Evolutionary conservation across 306 rosid species (phyloP), one percentile per base, ranked within the genome.

Genomic region (Mimosa pudica): DNA sequence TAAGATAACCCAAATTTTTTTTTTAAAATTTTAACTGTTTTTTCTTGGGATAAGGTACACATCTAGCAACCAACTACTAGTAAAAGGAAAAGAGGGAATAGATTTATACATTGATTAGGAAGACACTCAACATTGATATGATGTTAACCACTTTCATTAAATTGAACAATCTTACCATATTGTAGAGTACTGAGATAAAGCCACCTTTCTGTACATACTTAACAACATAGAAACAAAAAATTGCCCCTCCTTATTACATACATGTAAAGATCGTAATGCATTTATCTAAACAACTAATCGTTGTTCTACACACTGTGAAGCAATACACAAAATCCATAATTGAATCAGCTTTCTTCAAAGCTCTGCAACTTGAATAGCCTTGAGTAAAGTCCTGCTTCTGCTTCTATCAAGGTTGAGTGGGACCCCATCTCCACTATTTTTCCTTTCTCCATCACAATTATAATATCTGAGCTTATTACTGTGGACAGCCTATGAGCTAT

Each of bases 401-500:
- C 55, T 84, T 83, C 62, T 73, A 89, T 65, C 42, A 94, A 85
- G 77, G 85, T 84, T 74, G 90, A 80, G 81, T 94, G 97, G 33
- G 98, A 74, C 11, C 97, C 97, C 75, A 70, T 89, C 86, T 91
- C 94, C 79, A 86, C 90, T 77, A 90, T 82, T 82, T 84, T 82
- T 48, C 95, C 97, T 84, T 82, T 90, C 38, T 94, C 98, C 96
- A 90, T 89, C 63, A 89, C 95, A 5, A 90, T 20, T 62, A 94
- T 94, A 79, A 86, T 86, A 73, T 94, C 97, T 4, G 98, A 91
- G 77, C 86, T 87, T 80, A 64, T 84, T 18, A 94, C 83, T 9
- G 97, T 94, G 63, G 97, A 94, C 69, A 90, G 89, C 83, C 97
- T 87, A 78, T 93, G 97, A 38, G 98, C 98, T 58, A 93, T 88